A percentile compares a stretch with the other conserved stretches of the same genome.
Evolutionary conservation across 1,284 basidiomycete genomes (phyloP).

Genomic region (Pulchroboletus neoregius): DNA sequence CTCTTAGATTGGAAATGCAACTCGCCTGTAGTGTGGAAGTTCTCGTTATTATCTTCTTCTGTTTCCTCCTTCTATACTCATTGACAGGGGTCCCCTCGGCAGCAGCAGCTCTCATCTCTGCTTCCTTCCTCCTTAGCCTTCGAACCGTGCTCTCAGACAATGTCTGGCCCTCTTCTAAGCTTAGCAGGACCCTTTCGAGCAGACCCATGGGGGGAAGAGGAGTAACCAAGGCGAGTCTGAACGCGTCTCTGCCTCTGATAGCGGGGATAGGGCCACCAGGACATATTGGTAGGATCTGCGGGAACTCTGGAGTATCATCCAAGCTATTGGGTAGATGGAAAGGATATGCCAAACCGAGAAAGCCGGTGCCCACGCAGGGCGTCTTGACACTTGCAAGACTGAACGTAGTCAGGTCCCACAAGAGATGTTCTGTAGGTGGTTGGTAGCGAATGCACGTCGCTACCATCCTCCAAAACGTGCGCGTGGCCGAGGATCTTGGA

Average conservation of each 20-base stretch:
- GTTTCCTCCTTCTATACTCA: slow-evolving; percentile 24
- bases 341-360: slow-evolving; percentile 22
- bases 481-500: slow-evolving; percentile 22
- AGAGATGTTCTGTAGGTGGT: slow-evolving; percentile 22
- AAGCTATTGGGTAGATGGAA: not conserved
- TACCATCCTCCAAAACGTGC: slow-evolving; percentile 28
- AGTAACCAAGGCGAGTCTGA: slow-evolving; percentile 20
- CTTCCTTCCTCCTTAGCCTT: slow-evolving; percentile 26
- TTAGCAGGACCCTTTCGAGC: slow-evolving; percentile 23
- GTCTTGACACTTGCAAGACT: slow-evolving; percentile 28
- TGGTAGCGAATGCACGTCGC: slow-evolving; percentile 28
- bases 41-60: slow-evolving; percentile 16
- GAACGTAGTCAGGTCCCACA: slow-evolving; percentile 23
- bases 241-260: slow-evolving; percentile 6
- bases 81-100: slow-evolving; percentile 26
- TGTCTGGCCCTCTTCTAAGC: slow-evolving; percentile 25
- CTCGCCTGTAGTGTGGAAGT: slow-evolving; percentile 14
- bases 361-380: slow-evolving; percentile 21
- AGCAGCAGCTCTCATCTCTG: slow-evolving; percentile 19
- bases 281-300: slow-evolving; percentile 20
- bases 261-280: not conserved
- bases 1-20: not conserved
- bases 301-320: slow-evolving; percentile 25
- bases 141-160: slow-evolving; percentile 28
- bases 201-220: slow-evolving; percentile 22